Percentiles rank a stretch among this genome's conserved stretches.
Conservation (phyloP, 2,329 filamentous ascomycete species). For the Pseudogymnoascus sp. region DNA sequence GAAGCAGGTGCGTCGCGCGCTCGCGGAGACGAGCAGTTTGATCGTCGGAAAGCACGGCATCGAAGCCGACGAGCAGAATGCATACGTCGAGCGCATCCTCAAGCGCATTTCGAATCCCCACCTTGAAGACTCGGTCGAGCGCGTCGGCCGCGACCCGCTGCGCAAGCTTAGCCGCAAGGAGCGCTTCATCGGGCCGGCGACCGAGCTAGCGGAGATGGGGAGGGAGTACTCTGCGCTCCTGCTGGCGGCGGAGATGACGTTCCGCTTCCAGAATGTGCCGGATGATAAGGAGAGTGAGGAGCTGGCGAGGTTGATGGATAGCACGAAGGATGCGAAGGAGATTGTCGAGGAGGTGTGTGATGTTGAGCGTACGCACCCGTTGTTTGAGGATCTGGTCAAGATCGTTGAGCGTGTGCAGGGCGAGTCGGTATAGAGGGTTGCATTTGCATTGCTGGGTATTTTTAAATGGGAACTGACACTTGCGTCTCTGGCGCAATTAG, state of each 20-base stretch:
- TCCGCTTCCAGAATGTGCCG: constrained; percentile 91
- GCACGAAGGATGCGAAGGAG: constrained; percentile 55
- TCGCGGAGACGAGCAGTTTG: constrained; percentile 77
- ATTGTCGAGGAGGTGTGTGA: constrained; percentile 77
- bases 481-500: background rate
- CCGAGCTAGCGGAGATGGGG: constrained; percentile 76
- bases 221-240: constrained; percentile 66
- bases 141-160: constrained; percentile 87
- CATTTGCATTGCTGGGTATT: background rate
- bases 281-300: constrained; percentile 84
- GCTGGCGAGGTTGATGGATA: constrained; percentile 69
- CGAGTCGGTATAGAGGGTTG: background rate
- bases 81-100: constrained; percentile 89
- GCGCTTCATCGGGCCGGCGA: constrained; percentile 87
- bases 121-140: constrained; percentile 85
- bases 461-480: background rate
- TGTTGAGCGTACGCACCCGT: constrained; percentile 65
- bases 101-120: constrained; percentile 87
- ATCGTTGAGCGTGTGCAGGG: constrained; percentile 78
- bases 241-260: constrained; percentile 78
- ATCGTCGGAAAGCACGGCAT: constrained; percentile 86
- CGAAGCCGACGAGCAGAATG: constrained; percentile 62
- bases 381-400: constrained; percentile 67
- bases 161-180: constrained; percentile 93
- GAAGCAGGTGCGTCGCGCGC: constrained; percentile 66